phyloP scores from a whole-genome alignment of 345 rosid species.

The Brassica juncea region DNA sequence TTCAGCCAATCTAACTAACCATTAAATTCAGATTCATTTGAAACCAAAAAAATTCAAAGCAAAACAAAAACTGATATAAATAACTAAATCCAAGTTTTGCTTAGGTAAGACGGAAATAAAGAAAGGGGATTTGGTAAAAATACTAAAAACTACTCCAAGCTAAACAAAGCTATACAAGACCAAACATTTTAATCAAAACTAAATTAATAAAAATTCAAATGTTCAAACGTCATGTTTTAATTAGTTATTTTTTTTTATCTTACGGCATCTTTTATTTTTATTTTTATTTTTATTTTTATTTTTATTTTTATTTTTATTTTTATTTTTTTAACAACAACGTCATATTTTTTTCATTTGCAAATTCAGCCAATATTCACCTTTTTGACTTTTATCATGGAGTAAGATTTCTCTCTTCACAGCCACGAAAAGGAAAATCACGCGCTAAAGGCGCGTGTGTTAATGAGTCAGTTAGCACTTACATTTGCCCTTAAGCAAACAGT shows the following conservation, averaged over 20 bases:
- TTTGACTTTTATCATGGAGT: background rate
- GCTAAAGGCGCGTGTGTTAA: no score
- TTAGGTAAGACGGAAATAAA: background rate
- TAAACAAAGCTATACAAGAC: background rate
- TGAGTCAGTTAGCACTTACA: no score
- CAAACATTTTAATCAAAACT: conserved; percentile 19
- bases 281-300: no score
- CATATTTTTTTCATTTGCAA: conserved; percentile 13
- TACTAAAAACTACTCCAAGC: conserved; percentile 10
- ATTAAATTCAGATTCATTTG: background rate
- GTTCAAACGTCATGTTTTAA: background rate
- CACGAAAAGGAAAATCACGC: background rate
- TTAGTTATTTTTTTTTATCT: background rate
- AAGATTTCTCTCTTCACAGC: background rate
- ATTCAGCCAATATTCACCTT: conserved; percentile 13
- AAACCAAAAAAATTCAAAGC: background rate
- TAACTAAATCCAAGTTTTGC: conserved; percentile 14
- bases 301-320: no score
- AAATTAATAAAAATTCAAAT: background rate
- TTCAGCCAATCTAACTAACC: background rate
- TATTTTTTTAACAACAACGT: no score
- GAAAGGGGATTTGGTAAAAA: background rate
- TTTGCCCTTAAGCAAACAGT: conserved; percentile 14
- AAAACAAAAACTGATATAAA: background rate
- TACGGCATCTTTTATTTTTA: no score